These are phyloP conservation scores for Calonectria honghensis DNA, from an alignment of 2,329 filamentous ascomycete species.

Conservation along the genomic window DNA sequence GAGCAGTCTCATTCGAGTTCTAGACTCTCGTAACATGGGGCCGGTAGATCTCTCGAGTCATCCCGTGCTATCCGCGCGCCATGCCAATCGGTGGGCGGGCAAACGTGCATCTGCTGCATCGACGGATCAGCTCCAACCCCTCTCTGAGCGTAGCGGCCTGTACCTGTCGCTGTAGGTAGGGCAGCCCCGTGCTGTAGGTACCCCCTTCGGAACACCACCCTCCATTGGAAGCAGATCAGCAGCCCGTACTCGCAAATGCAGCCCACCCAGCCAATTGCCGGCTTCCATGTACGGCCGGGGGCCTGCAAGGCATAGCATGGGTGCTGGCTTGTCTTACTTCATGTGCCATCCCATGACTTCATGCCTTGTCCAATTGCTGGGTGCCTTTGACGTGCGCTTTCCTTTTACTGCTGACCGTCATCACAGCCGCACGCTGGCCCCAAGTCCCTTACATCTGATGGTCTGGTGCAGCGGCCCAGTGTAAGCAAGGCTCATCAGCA, in stretches of 20 bases:
- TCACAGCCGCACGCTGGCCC: constrained; percentile 6
- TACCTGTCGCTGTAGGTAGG: constrained; percentile 2
- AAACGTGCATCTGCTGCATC: constrained; percentile 24
- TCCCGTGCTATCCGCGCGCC: constrained; percentile 24
- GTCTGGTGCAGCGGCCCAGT: background rate
- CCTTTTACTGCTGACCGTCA: constrained; percentile 11
- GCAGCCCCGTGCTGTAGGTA: constrained; percentile 17
- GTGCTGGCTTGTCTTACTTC: constrained; percentile 7
- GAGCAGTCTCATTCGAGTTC: constrained; percentile 16
- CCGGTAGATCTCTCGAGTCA: constrained; percentile 27
- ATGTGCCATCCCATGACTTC: constrained; percentile 20
- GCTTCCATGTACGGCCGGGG: constrained; percentile 5
- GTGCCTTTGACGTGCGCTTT: background rate
- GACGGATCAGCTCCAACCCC: constrained; percentile 15
- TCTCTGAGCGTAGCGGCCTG: background rate
- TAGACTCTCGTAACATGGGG: constrained; percentile 20
- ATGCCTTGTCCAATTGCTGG: constrained; percentile 17
- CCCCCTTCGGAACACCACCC: constrained; percentile 22
- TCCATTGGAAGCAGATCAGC: constrained; percentile 24
- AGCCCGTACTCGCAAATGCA: constrained; percentile 24
- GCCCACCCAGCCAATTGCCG: constrained; percentile 5
- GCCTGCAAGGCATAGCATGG: constrained; percentile 21
- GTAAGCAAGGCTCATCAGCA: constrained; percentile 24
- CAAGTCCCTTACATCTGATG: background rate
- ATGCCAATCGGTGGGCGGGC: constrained; percentile 12